Percentiles rank a stretch among this genome's conserved stretches.
Conservation (phyloP, 2,329 filamentous ascomycete genomes). For the Magnaporthiopsis rhizophila region DNA sequence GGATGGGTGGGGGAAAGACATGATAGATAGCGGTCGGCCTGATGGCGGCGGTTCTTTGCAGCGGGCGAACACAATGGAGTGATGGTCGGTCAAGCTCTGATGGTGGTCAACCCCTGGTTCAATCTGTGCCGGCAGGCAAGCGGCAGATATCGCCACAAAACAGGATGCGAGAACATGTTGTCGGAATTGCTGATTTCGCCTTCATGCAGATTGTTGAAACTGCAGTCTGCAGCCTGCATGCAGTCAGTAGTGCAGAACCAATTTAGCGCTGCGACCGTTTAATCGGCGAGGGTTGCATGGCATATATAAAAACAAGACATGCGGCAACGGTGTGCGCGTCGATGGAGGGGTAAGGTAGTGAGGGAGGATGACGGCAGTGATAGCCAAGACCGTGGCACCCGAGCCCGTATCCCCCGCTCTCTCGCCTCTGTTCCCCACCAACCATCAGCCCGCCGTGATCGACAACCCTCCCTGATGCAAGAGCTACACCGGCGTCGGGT, state of each 20-base stretch:
- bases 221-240: background rate
- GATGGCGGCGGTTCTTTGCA: too few species aligned
- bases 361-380: background rate
- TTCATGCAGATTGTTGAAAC: background rate
- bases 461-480: background rate
- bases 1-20: background rate
- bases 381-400: background rate
- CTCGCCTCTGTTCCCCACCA: background rate
- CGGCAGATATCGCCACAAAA: background rate
- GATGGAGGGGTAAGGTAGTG: background rate
- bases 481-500: background rate
- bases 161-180: background rate
- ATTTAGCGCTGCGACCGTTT: background rate
- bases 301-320: background rate
- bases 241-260: background rate
- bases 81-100: background rate
- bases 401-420: background rate
- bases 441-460: background rate
- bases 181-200: background rate
- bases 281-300: background rate
- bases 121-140: background rate
- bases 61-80: too few species aligned
- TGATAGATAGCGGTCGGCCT: too few species aligned
- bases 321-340: background rate
- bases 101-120: background rate